Conservation (phyloP, 139 green algal species). For the Picochlorum sp. region DNA sequence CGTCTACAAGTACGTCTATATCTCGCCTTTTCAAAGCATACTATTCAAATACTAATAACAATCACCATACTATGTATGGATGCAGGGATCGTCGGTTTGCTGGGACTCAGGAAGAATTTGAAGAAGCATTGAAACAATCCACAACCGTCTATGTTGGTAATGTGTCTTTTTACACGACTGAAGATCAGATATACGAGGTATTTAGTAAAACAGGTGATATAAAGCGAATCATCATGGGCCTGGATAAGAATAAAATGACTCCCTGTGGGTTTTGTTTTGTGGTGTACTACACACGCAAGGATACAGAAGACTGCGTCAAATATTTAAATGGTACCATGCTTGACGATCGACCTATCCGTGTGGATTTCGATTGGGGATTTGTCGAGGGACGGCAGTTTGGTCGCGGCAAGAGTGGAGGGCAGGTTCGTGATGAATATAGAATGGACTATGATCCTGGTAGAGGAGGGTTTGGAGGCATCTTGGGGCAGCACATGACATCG, state of each 20-base stretch:
- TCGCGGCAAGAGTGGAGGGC: slow-evolving; percentile 75
- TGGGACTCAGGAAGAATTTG: slow-evolving; percentile 77
- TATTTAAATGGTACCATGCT: slow-evolving; percentile 91
- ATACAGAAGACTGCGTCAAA: slow-evolving; percentile 71
- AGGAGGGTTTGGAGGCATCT: slow-evolving; percentile 62
- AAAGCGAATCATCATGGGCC: slow-evolving; percentile 88
- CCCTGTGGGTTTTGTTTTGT: slow-evolving; percentile 98
- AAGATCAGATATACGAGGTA: slow-evolving; percentile 89
- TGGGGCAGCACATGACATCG: slow-evolving; percentile 27
- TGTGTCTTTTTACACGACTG: slow-evolving; percentile 93
- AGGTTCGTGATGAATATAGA: slow-evolving; percentile 95
- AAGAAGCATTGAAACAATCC: slow-evolving; percentile 52
- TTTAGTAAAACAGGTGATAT: slow-evolving; percentile 78
- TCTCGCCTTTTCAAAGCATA: not conserved
- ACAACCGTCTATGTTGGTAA: slow-evolving; percentile 96
- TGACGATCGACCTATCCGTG: slow-evolving; percentile 85
- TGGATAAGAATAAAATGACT: slow-evolving; percentile 84
- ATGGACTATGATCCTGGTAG: slow-evolving; percentile 83
- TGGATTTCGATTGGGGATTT: slow-evolving; percentile 98
- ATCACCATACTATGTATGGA: slow-evolving; percentile 5
- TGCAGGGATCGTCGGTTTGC: slow-evolving; percentile 75
- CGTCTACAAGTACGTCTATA: slow-evolving; percentile 9
- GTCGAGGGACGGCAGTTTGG: slow-evolving; percentile 91
- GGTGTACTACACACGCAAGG: slow-evolving; percentile 67
- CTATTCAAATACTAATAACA: not conserved